phyloP scores from a whole-genome alignment of 768 basidiomycete genomes.

The Phallus indusiatus region DNA sequence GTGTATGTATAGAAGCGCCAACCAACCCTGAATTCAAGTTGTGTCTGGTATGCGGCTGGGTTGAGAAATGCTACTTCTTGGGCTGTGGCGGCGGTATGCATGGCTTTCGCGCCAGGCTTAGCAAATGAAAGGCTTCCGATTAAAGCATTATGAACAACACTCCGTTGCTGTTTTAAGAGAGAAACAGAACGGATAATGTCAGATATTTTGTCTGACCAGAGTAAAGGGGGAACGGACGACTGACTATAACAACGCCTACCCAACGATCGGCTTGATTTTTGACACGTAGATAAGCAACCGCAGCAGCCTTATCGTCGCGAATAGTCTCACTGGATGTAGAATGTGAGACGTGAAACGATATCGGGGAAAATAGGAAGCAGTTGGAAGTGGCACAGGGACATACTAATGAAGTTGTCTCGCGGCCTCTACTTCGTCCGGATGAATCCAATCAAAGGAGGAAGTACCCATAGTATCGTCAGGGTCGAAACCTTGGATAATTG shows the following conservation, averaged over 20 bases:
- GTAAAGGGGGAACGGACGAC: constrained; percentile 18
- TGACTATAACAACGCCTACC: constrained; percentile 62
- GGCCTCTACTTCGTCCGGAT: constrained; percentile 66
- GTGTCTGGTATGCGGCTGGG: constrained; percentile 27
- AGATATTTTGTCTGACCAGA: background rate
- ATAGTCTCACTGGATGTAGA: constrained; percentile 52
- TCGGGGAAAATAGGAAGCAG: background rate
- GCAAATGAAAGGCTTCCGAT: constrained; percentile 77
- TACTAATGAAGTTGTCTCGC: constrained; percentile 67
- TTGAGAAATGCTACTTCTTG: constrained; percentile 73
- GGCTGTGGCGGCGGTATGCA: constrained; percentile 75
- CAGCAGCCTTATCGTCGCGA: constrained; percentile 68
- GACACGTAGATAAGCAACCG: constrained; percentile 67
- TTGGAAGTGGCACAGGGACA: constrained; percentile 14
- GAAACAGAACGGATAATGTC: background rate
- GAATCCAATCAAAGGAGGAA: constrained; percentile 66
- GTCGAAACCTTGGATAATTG: constrained; percentile 49
- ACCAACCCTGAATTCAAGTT: constrained; percentile 32
- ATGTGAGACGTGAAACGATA: background rate
- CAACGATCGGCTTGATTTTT: constrained; percentile 76
- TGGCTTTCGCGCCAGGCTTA: constrained; percentile 59
- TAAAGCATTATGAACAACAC: constrained; percentile 62
- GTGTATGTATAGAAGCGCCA: constrained; percentile 2
- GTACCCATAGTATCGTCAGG: constrained; percentile 60
- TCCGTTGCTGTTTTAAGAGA: constrained; percentile 37